Evolutionary conservation across 2,329 filamentous ascomycete species (phyloP).

Genomic region (Gremmenia infestans): DNA sequence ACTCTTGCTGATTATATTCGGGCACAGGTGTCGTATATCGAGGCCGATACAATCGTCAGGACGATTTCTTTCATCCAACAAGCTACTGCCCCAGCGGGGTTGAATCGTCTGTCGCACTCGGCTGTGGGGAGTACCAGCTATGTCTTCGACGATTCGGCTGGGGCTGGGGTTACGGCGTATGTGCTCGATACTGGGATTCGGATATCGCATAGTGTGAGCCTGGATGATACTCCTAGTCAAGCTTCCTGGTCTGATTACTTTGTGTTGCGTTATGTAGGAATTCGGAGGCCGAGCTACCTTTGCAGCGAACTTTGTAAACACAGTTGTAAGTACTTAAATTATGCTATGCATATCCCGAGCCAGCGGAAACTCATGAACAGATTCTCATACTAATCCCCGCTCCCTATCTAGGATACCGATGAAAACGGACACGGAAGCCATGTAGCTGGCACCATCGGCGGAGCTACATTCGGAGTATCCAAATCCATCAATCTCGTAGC

Average conservation of each 20-base stretch:
- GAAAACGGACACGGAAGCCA: constrained; percentile 40
- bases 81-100: constrained; percentile 42
- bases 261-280: constrained; percentile 13
- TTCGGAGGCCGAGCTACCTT: constrained; percentile 33
- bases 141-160: constrained; percentile 30
- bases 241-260: neutral
- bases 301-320: constrained; percentile 31
- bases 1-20: too few species aligned
- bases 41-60: constrained; percentile 48
- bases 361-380: neutral
- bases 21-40: constrained; percentile 46
- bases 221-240: neutral
- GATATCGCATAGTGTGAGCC: constrained; percentile 26
- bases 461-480: constrained; percentile 36
- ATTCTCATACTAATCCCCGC: neutral
- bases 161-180: constrained; percentile 32
- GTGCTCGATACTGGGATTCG: constrained; percentile 36
- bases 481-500: constrained; percentile 34
- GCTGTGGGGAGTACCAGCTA: constrained; percentile 22
- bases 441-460: constrained; percentile 37
- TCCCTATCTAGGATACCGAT: constrained; percentile 29
- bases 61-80: constrained; percentile 43
- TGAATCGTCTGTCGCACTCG: constrained; percentile 30
- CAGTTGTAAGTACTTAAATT: neutral
- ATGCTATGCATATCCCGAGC: neutral